A percentile compares a stretch with the other conserved stretches of the same genome.
Evolutionary conservation across 495 filamentous ascomycete genomes (phyloP).

Genomic region (Xylaria grammica): DNA sequence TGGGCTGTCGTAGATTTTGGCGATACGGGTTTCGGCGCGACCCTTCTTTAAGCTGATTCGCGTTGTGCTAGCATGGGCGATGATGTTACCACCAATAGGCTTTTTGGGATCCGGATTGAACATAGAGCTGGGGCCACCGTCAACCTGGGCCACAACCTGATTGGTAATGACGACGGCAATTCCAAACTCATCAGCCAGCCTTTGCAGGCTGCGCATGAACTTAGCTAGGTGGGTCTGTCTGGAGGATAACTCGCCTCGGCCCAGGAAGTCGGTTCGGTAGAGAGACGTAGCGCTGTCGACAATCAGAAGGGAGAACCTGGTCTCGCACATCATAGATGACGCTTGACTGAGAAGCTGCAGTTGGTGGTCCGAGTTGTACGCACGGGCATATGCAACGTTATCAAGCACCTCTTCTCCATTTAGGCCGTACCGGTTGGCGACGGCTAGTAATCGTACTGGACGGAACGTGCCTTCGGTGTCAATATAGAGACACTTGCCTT

Average conservation of each 20-base stretch:
- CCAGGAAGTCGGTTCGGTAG: slow-evolving; percentile 94
- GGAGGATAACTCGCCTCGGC: slow-evolving; percentile 88
- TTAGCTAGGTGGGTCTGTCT: slow-evolving; percentile 94
- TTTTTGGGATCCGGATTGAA: slow-evolving; percentile 99
- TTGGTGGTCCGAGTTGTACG: slow-evolving; percentile 98
- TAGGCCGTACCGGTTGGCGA: slow-evolving; percentile 91
- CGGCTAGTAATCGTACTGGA: slow-evolving; percentile 85
- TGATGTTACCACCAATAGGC: slow-evolving; percentile 98
- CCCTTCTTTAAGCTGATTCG: slow-evolving; percentile 92
- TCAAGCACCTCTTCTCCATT: slow-evolving; percentile 97
- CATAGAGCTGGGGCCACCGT: slow-evolving; percentile 94
- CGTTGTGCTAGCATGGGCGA: slow-evolving; percentile 95
- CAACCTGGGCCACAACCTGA: slow-evolving; percentile 97
- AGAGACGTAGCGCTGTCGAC: slow-evolving; percentile 95
- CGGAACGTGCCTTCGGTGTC: slow-evolving; percentile 98
- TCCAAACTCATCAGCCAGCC: slow-evolving; percentile 95
- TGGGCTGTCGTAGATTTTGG: slow-evolving; percentile 98
- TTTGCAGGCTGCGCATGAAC: slow-evolving; percentile 92
- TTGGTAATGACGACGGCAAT: slow-evolving; percentile 99
- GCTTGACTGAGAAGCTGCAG: slow-evolving; percentile 93
- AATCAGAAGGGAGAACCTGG: slow-evolving; percentile 90
- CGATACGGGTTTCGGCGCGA: slow-evolving; percentile 90
- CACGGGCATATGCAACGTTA: slow-evolving; percentile 96
- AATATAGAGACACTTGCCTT: slow-evolving; percentile 99
- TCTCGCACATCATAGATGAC: slow-evolving; percentile 98